A percentile compares a stretch with the other conserved stretches of the same genome.
phyloP scores from a whole-genome alignment of 306 rosid species.

The Acmispon strigosus region DNA sequence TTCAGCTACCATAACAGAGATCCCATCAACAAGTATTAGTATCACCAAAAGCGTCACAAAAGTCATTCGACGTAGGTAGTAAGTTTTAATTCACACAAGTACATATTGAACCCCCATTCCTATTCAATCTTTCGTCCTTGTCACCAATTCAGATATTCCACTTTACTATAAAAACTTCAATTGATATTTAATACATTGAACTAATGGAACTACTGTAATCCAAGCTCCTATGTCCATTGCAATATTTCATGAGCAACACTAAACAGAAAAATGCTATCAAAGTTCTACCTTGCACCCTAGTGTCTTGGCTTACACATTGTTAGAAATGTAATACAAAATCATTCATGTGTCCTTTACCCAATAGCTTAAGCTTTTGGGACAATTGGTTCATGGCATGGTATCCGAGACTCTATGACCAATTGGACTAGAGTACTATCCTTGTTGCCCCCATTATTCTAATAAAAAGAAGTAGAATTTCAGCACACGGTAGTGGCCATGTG shows the following conservation, averaged over 20 bases:
- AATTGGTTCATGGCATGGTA: no score
- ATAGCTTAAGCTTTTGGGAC: no score
- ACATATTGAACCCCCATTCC: not conserved
- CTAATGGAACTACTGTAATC: constrained; percentile 1
- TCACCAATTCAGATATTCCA: not conserved
- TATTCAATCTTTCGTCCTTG: not conserved
- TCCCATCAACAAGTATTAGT: not conserved
- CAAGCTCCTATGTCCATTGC: not conserved
- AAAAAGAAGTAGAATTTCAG: no score
- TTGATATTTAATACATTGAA: not conserved
- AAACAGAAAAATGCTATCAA: not conserved
- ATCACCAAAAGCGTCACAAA: not conserved
- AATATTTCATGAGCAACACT: not conserved
- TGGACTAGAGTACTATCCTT: no score
- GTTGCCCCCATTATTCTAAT: no score
- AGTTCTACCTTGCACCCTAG: not conserved
- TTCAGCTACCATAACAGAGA: not conserved
- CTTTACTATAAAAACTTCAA: not conserved
- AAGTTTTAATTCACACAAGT: not conserved
- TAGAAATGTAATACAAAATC: no score
- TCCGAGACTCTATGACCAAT: no score
- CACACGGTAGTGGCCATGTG: no score
- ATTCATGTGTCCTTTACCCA: no score
- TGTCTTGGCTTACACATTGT: not conserved
- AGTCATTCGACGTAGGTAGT: not conserved